Base-by-base conservation (phyloP, 208 protist species). In the Trypanosoma boissoni region DNA sequence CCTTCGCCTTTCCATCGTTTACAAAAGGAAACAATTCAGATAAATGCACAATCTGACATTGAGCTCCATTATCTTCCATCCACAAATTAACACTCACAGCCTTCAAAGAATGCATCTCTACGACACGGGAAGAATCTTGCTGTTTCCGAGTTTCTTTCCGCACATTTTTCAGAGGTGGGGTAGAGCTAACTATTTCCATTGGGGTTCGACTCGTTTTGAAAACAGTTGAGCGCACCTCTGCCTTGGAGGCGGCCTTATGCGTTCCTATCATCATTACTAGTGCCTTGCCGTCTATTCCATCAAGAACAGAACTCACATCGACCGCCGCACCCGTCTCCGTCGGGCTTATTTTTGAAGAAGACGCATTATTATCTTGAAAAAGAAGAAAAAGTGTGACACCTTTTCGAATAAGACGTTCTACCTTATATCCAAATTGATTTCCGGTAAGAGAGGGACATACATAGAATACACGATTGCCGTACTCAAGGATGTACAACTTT, bases 311-410 rank as follows among this genome's bases (percentile, higher is more conserved):
- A 43, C 62, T 76, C 43, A 76, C 62, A 20, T 68, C 68, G 24
- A 79, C 82, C 12, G 64, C 58, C 36, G 83, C 76, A 0, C 72
- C 81, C 20, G 58, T 56, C 18, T 73, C 67, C 23, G 21, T 23
- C 18, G 55, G 48, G 58, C 64, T 29, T 14, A 70, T 29, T 28
- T 41, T 36, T 21, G 48, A 70, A 0, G 49, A 29, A 32, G 20
- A 20, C 7, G 39, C 34, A 23, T 67, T 36, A 73, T 82, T 27
- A 60, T 60, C 20, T 37, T 48, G 52, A 61, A 88, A 94, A 18
- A 94, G 74, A 9, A 94, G 64, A 62, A 82, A 88, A 45, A 91
- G 69, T 2, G 83, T 75, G 29, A 90, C 72, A 41, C 80, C 78
- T 26, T 81, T 57, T 54, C 82, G 77, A 37, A 75, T 74, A 21